These are phyloP conservation scores for Fomitopsis palustris DNA, from an alignment of 1,284 basidiomycete species.

Conservation along the genomic window DNA sequence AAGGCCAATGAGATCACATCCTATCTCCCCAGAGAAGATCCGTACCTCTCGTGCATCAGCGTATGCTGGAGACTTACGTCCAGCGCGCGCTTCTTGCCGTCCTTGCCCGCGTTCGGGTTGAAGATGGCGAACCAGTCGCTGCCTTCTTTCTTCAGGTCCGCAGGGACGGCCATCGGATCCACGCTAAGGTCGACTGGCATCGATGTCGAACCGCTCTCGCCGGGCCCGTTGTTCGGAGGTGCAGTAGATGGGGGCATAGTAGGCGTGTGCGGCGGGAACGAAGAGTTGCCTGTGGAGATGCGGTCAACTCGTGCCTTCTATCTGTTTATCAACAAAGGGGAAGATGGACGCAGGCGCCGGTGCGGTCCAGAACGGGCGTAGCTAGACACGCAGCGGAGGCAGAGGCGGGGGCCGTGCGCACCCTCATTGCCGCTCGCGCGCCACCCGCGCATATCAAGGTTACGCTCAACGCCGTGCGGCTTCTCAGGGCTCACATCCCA, in stretches of 20 bases:
- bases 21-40: constrained; percentile 5
- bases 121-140: constrained; percentile 95
- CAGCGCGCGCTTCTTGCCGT: constrained; percentile 58
- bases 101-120: constrained; percentile 65
- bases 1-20: not conserved
- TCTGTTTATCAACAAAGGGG: no score
- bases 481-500: not conserved
- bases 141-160: constrained; percentile 75
- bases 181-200: constrained; percentile 26
- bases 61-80: constrained; percentile 92
- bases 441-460: not conserved
- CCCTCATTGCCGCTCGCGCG: not conserved
- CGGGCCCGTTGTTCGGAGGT: not conserved
- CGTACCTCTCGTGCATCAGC: constrained; percentile 88
- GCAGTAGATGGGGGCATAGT: constrained; percentile 9
- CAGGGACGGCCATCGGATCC: constrained; percentile 43
- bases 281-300: constrained; percentile 1
- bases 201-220: not conserved
- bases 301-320: no score
- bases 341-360: not conserved
- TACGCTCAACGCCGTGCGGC: not conserved
- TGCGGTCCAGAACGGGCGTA: not conserved
- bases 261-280: constrained; percentile 9
- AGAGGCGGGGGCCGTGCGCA: no score
- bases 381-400: not conserved